Evolutionary conservation across 2,329 filamentous ascomycete species (phyloP), one percentile per base, ranked within the genome.

Genomic region (Diaporthe sp.): DNA sequence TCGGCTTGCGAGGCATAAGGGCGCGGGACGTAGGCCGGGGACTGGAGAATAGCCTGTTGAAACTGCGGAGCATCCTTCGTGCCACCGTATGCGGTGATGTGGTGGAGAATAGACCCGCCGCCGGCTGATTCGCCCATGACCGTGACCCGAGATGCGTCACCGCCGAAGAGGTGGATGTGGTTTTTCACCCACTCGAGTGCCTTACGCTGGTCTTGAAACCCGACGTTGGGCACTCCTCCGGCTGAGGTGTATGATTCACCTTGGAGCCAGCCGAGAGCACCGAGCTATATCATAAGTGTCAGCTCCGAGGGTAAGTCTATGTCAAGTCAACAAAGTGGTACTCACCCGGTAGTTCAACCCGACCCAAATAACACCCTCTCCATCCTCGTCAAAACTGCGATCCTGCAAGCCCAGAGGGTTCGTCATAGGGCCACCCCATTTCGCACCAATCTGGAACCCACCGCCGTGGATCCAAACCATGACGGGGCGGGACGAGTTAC

Each of bases 91-190:
- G 73, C 69, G 15, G 73, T 72, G 42, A 75, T 53, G 27, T 75
- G 73, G 61, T 75, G 73, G 7, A 75, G 25, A n/a, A 75, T 75
- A 2, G 66, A 74, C 0, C 72, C 72, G 3, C 37, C 86, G 17
- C 86, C 87, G 3, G 85, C 85, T 4, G 83, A 86, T 75, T 87
- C 83, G 17, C 86, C 87, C 79, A 84, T 84, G 17, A 86, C 82
- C 1, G 85, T 87, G 22, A 88, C 85, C 3, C 81, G 78, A 1
- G 78, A 79, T 25, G 81, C 79, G 75, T 87, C 84, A 19, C 87
- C 87, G 32, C 86, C 86, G 44, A 88, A 82, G 0, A 83, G 79
- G 19, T 78, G 75, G 55, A 88, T 86, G 76, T 87, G 82, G 19
- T 84, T 77, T 44, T 86, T 82, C 2, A 86, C 83, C 87, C 87